phyloP scores from a whole-genome alignment of 129 eudicot genomes.

The Heracleum sosnowskyi region DNA sequence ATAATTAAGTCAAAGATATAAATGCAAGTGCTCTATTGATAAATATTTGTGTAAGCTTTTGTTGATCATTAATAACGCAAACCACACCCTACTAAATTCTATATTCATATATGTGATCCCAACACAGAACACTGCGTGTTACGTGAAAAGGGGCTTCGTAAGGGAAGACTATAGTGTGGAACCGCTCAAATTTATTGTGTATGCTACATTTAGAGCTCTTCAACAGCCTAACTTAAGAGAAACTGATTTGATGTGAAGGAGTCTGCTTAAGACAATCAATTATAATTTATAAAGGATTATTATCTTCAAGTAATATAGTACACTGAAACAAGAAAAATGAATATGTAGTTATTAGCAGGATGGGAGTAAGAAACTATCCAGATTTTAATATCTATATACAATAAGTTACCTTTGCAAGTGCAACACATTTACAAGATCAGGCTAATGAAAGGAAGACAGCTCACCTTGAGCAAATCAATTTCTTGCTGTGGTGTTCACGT shows the following conservation, averaged over 20 bases:
- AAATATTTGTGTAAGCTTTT: background rate
- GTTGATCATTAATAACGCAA: background rate
- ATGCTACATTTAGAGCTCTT: background rate
- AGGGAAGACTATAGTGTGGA: background rate
- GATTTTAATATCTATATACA: too few relatives aligned
- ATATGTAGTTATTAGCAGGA: background rate
- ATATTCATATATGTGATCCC: background rate
- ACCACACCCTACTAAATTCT: background rate
- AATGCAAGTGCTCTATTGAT: background rate
- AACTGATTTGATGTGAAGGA: background rate
- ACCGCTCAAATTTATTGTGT: background rate
- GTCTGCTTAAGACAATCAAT: background rate
- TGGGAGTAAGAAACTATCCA: background rate
- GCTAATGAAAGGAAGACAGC: background rate
- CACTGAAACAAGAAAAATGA: background rate
- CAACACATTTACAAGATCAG: background rate
- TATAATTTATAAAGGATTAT: background rate
- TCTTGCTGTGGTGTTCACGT: conserved; percentile 67
- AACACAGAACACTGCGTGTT: background rate
- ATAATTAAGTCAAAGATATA: background rate
- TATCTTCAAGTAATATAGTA: background rate
- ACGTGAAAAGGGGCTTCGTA: background rate
- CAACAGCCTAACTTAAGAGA: background rate
- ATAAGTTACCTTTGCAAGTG: background rate
- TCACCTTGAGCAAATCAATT: conserved; percentile 94